Evolutionary conservation across 2,329 filamentous ascomycete genomes (phyloP).

Genomic region (Beauveria bassiana): DNA sequence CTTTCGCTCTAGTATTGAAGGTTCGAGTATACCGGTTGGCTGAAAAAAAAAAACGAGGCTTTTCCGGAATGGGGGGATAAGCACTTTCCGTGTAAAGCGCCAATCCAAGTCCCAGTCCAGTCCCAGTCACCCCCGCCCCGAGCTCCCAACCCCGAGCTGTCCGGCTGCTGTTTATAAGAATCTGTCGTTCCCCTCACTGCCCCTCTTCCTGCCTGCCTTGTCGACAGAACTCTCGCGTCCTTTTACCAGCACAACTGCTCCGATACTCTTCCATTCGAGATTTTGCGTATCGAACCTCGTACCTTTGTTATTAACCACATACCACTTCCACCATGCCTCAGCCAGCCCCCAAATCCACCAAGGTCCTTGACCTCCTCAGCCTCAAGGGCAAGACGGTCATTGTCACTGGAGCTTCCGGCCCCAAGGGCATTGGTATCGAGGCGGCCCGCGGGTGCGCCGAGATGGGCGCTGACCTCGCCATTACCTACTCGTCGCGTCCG

Average conservation of each 20-base stretch:
- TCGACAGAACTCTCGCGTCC: background rate
- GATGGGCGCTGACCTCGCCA: slow-evolving; percentile 61
- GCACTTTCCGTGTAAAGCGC: background rate
- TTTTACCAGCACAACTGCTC: background rate
- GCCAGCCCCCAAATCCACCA: slow-evolving; percentile 46
- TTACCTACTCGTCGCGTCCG: slow-evolving; percentile 66
- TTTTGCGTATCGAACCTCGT: too few species aligned
- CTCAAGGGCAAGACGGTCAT: slow-evolving; percentile 67
- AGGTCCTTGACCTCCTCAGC: slow-evolving; percentile 60
- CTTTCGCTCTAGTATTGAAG: background rate
- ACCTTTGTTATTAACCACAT: background rate
- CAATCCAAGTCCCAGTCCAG: background rate
- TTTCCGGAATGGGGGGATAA: background rate
- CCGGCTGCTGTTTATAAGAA: slow-evolving; percentile 6
- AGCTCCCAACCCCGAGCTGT: slow-evolving; percentile 1
- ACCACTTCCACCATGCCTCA: slow-evolving; percentile 40
- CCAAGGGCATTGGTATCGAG: slow-evolving; percentile 63
- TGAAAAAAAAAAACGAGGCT: background rate
- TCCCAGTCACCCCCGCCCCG: background rate
- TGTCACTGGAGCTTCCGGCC: slow-evolving; percentile 60
- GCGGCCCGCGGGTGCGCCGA: slow-evolving; percentile 64
- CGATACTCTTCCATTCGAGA: background rate
- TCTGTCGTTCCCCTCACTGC: background rate
- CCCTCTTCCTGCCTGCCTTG: background rate
- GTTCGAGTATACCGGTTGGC: background rate